Conservation (phyloP, 1,284 basidiomycete species). For the Irpex lacteus region DNA sequence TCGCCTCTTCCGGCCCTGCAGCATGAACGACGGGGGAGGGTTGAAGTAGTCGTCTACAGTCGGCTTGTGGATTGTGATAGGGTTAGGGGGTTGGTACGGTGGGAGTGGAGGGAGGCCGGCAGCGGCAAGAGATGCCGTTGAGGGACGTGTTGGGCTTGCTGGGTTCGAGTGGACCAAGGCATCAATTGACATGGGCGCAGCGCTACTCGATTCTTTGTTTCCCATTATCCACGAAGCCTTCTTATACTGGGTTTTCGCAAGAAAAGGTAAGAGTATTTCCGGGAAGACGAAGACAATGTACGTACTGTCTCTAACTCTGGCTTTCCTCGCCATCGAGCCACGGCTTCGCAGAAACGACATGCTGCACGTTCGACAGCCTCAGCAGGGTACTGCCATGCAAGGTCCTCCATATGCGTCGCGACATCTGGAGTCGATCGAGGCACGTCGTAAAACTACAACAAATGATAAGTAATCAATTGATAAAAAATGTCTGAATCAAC, state of each 20-base stretch:
- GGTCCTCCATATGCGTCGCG: constrained; percentile 74
- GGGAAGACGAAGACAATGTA: background rate
- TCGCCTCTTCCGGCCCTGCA: constrained; percentile 27
- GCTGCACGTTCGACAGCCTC: constrained; percentile 78
- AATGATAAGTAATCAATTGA: constrained; percentile 2
- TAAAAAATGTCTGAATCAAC: constrained; percentile 23
- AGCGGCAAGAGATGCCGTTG: constrained; percentile 15
- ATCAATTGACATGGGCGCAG: constrained; percentile 51
- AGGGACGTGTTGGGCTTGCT: constrained; percentile 43
- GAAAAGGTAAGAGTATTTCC: too few species aligned
- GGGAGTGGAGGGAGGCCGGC: constrained; percentile 12
- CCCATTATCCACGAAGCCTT: constrained; percentile 36
- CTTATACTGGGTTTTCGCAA: constrained; percentile 44
- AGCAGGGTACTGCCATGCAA: constrained; percentile 75
- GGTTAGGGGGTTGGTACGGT: constrained; percentile 19
- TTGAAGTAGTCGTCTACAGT: constrained; percentile 43
- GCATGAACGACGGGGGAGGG: constrained; percentile 28
- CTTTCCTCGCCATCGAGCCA: constrained; percentile 76
- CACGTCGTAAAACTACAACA: constrained; percentile 67
- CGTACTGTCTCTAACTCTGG: constrained; percentile 77
- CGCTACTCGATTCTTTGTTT: constrained; percentile 30
- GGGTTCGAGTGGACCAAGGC: constrained; percentile 63
- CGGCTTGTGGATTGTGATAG: constrained; percentile 19
- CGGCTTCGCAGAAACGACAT: constrained; percentile 74
- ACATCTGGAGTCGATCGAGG: constrained; percentile 67